Evolutionary conservation across 148 eudicot species (phyloP).

Genomic region (Vaccinium corymbosum): DNA sequence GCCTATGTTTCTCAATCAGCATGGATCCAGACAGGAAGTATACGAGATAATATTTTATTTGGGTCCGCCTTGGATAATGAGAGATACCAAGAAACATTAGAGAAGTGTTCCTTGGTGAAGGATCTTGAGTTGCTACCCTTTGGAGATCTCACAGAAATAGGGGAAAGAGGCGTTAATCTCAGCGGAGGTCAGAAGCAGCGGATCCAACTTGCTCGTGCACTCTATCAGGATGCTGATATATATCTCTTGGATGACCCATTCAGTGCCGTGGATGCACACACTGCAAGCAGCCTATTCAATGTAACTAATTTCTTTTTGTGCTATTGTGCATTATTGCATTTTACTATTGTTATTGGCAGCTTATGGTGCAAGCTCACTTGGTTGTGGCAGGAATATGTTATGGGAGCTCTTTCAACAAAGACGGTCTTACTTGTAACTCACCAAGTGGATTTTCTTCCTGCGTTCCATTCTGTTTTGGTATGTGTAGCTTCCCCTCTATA

Average conservation of each 20-base stretch:
- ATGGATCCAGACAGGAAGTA: conserved; percentile 88
- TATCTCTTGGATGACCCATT: conserved; percentile 95
- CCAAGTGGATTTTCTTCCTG: conserved; percentile 98
- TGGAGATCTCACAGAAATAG: conserved; percentile 88
- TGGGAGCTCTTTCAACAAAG: conserved; percentile 75
- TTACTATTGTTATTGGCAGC: not conserved
- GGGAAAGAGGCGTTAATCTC: conserved; percentile 92
- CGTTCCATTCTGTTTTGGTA: conserved; percentile 77
- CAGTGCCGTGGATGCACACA: conserved; percentile 97
- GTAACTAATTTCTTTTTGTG: conserved; percentile 29
- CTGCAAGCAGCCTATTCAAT: conserved; percentile 79
- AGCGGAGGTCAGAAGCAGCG: conserved; percentile 98
- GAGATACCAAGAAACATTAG: conserved; percentile 69
- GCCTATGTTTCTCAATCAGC: conserved; percentile 96
- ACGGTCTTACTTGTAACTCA: conserved; percentile 91
- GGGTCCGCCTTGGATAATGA: conserved; percentile 58
- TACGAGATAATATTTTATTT: conserved; percentile 74
- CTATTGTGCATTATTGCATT: not conserved
- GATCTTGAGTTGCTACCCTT: conserved; percentile 83
- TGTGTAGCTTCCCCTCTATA: conserved; percentile 19
- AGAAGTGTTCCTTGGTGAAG: conserved; percentile 65
- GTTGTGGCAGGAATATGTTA: conserved; percentile 69
- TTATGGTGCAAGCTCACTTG: conserved; percentile 6
- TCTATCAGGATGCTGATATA: conserved; percentile 79
- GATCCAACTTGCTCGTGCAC: conserved; percentile 95